Evolutionary conservation across 164 flowering plant genomes (phyloP).

Genomic region (Aristolochia contorta): DNA sequence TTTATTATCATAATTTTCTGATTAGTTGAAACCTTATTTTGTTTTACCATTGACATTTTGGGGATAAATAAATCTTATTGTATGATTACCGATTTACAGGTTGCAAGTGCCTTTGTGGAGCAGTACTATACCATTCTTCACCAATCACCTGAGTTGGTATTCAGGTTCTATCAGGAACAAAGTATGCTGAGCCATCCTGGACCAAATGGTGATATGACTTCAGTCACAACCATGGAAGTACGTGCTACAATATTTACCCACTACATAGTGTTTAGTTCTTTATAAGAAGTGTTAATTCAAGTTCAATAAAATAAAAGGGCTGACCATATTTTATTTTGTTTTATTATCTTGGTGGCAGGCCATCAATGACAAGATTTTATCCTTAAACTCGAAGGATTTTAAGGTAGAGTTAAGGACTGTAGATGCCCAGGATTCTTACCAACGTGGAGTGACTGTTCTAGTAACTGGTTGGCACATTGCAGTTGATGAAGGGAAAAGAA

Average conservation of each 20-base stretch:
- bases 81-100: conserved; percentile 1
- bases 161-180: conserved; percentile 58
- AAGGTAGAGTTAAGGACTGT: conserved; percentile 51
- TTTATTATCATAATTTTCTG: too few species aligned
- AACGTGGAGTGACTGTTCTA: conserved; percentile 55
- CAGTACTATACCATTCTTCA: conserved; percentile 79
- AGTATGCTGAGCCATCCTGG: conserved; percentile 68
- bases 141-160: conserved; percentile 53
- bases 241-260: conserved; percentile 4
- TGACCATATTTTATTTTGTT: too few species aligned
- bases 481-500: conserved; percentile 27
- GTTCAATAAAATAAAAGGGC: too few species aligned
- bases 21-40: neutral
- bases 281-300: neutral
- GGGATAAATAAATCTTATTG: neutral
- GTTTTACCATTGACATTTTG: neutral
- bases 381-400: conserved; percentile 10
- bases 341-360: conserved; percentile 10
- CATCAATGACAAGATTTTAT: conserved; percentile 21
- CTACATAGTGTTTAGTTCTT: neutral
- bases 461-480: conserved; percentile 60
- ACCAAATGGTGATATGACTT: conserved; percentile 43
- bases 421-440: conserved; percentile 60
- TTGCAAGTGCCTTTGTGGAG: conserved; percentile 75
- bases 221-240: conserved; percentile 63